Evolutionary conservation across 148 eudicot species (phyloP).

Genomic region (Polygonum aviculare): DNA sequence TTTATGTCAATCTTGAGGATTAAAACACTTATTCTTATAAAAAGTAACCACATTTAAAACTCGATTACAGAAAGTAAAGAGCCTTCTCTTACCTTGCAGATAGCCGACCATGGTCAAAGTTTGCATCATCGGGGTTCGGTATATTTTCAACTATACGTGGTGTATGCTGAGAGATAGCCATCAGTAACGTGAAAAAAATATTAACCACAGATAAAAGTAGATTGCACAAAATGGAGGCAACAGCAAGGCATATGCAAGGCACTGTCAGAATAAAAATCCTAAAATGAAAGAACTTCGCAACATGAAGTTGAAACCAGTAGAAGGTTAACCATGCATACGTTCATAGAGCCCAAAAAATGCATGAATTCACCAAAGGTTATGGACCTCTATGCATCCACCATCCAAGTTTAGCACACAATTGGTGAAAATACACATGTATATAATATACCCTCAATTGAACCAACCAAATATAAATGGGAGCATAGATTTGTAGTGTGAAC

Average conservation of each 20-base stretch:
- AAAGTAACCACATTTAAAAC: not conserved
- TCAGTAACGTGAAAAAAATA: not conserved
- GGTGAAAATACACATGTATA: not conserved
- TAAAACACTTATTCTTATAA: not conserved
- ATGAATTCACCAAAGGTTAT: not conserved
- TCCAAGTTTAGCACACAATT: not conserved
- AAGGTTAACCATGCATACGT: not conserved
- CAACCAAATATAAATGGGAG: not conserved
- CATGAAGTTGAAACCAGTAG: not conserved
- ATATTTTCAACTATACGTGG: constrained; percentile 53
- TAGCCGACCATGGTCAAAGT: constrained; percentile 52
- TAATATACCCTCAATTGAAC: not conserved
- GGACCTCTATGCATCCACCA: not conserved
- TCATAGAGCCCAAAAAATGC: not conserved
- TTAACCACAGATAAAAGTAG: not conserved
- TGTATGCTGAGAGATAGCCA: constrained; percentile 45
- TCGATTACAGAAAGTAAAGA: not conserved
- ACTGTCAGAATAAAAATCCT: constrained; percentile 3
- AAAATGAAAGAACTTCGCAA: not conserved
- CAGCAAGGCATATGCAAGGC: not conserved
- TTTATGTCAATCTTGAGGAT: not conserved
- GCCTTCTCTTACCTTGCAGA: constrained; percentile 36
- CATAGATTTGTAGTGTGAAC: not conserved
- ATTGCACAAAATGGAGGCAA: not conserved
- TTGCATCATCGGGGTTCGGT: constrained; percentile 62